Base-by-base conservation (phyloP, 2,329 filamentous ascomycete species). In the Elsinoe batatas region DNA sequence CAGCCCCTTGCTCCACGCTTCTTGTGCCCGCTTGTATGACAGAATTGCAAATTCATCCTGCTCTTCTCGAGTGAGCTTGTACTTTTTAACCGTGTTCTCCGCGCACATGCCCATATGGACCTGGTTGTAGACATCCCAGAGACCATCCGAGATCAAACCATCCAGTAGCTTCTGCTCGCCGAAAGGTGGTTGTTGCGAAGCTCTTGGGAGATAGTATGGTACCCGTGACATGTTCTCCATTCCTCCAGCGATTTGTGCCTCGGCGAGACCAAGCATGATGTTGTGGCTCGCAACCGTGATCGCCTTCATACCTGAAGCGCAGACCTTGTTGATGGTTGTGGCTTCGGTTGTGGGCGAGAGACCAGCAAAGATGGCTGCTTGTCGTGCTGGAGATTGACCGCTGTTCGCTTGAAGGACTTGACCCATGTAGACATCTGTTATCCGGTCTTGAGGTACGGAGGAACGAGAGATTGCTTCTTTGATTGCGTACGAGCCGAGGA, bases 221-320 rank as follows among this genome's bases (percentile, higher is more conserved):
- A 95, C 89, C 37, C 87, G 81, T 5, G 88, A 88, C 93, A 98
- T 98, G 72, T 88, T 96, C 75, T 98, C 93, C 87, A 98, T 96
- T 54, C 93, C 93, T 59, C 93, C 93, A 1, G 93, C 93, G 6
- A 97, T 79, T 69, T 95, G 87, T 0, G 87, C 91, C 65, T 95
- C 88, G 13, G 89, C 82, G 8, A 95, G 79, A 4, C 93, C 91
- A 10, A 98, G 80, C 72, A 96, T 88, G 64, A 97, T 95, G 67
- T 95, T 93, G 67, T 95, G 89, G 1, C 91, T 91, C 1, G 91
- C 93, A 43, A 97, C 80, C 18, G 81, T 83, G 3, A 97, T 90
- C 1, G 93, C 87, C 72, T 98, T 98, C 61, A 98, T 77, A 4
- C 93, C 93, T 0, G 91, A 96, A 3, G 93, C 87, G 75, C 93